A percentile compares a stretch with the other conserved stretches of the same genome.
phyloP scores from a whole-genome alignment of 306 rosid genomes.

The Pachyrhizus erosus region DNA sequence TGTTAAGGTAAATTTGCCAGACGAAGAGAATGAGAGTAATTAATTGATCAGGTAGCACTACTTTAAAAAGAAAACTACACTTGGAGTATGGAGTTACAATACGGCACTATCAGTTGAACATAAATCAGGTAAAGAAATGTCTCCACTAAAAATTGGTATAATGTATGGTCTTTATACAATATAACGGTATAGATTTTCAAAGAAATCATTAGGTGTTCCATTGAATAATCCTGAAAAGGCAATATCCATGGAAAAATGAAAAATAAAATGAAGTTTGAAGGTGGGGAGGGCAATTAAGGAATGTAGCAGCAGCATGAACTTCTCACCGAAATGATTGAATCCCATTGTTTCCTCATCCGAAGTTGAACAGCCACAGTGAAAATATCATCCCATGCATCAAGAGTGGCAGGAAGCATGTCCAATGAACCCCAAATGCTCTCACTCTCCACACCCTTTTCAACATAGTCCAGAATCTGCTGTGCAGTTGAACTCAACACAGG shows the following conservation, averaged over 20 bases:
- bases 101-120: not conserved
- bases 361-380: slow-evolving; percentile 86
- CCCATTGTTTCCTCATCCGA: slow-evolving; percentile 83
- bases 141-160: not conserved
- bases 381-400: slow-evolving; percentile 83
- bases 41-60: not conserved
- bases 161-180: not conserved
- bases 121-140: not conserved
- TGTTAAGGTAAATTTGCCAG: not conserved
- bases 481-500: slow-evolving; percentile 84
- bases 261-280: not conserved
- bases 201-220: not conserved
- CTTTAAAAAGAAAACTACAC: not conserved
- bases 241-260: not conserved
- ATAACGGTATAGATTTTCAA: not conserved
- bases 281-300: not conserved
- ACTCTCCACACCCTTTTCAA: slow-evolving; percentile 61
- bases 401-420: slow-evolving; percentile 74
- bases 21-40: not conserved
- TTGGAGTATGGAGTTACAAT: not conserved
- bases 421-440: slow-evolving; percentile 66
- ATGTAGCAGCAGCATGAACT: slow-evolving; percentile 2
- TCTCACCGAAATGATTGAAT: slow-evolving; percentile 76
- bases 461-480: slow-evolving; percentile 64
- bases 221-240: not conserved